Base-by-base conservation (phyloP, 148 eudicot species). In the Fallopia convolvulus region DNA sequence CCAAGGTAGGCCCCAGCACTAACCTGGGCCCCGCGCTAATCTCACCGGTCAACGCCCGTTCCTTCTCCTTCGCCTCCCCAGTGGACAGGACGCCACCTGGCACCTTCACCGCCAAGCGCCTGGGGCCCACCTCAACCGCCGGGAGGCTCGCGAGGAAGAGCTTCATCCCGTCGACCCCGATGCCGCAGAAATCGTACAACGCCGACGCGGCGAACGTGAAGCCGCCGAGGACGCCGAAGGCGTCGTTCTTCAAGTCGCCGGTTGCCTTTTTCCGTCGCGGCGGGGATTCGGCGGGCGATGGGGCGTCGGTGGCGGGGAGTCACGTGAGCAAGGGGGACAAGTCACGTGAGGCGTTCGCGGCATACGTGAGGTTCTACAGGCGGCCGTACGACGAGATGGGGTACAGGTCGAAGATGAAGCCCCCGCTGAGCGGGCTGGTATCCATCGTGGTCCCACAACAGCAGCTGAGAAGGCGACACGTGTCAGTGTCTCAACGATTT, bases 351-450 rank as follows among this genome's bases (percentile, higher is more conserved):
- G 87, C 87, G 0, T 91, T 95, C 39, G 44, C 78, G 4, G 88
- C 86, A 5, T 92, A 86, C 47, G 76, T 92, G 75, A 89, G 76
- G 82, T 88, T 95, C 66, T 91, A 95, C 30, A 82, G 97, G 2
- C 77, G 94, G 76, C 93, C 94, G 68, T 95, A 95, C 60, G 94
- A 95, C 74, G 99, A 95, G 82, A 92, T 85, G 99, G 85, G 82
- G 32, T 95, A 95, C 74, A 79, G 93, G 74, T 86, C 99, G 15
- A 95, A 92, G 84, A 95, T 95, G 97, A 86, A 85, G 78, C 99
- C 99, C 0, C 99, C 99, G 6, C 81, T 95, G 6, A 92, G 99
- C 42, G 97, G 99, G 1, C 84, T 95, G 30, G 85, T 90, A 79
- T 95, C 99, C 13, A 91, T 95, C 77, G 88, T 95, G 21, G 83